Evolutionary conservation across 129 eudicot genomes (phyloP), one percentile per base, ranked within the genome.

Genomic region (Scalesia atractyloides): DNA sequence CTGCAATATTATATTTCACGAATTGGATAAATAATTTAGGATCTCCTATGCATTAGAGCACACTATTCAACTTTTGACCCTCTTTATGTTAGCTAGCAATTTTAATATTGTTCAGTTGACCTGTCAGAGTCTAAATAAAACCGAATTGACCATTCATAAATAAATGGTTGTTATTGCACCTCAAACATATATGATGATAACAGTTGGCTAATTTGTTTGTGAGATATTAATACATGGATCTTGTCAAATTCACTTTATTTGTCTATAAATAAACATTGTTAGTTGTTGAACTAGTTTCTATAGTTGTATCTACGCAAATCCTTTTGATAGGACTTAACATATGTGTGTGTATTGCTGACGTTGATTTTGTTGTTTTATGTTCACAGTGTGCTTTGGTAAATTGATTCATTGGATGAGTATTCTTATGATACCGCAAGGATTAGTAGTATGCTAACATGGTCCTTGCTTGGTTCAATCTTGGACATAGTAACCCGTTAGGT

Each of bases 331-430:
- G 58, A 51, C 58, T 51, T 16, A 7, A 51, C 12, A 51, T 37
- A 37, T 37, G 9, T 37, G 44, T 37, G 44, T 37, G 44, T 36
- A 7, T 37, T 37, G 41, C 76, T 43, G 61, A 62, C 50, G 34
- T 73, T 62, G 7, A 48, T 73, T 9, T 17, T 11, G 44, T 26
- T 10, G 54, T 56, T 76, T 14, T 11, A 15, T 64, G 13, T 78
- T 54, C 60, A 69, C 84, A 64, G 86, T 73, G 71, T 62, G 51
- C 67, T 50, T 69, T 50, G 41, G 26, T 66, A 41, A 64, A 44
- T 47, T 78, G 14, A 18, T 53, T 66, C 39, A 64, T 51, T 16
- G 59, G 36, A 2, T 56, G 15, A 15, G 34, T 9, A 56, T 56
- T 56, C 33, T 19, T 20, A 19, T 56, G 62, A 56, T 19, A 56